Conservation (phyloP, 495 filamentous ascomycete genomes). For the Aspergillus conjunctus region DNA sequence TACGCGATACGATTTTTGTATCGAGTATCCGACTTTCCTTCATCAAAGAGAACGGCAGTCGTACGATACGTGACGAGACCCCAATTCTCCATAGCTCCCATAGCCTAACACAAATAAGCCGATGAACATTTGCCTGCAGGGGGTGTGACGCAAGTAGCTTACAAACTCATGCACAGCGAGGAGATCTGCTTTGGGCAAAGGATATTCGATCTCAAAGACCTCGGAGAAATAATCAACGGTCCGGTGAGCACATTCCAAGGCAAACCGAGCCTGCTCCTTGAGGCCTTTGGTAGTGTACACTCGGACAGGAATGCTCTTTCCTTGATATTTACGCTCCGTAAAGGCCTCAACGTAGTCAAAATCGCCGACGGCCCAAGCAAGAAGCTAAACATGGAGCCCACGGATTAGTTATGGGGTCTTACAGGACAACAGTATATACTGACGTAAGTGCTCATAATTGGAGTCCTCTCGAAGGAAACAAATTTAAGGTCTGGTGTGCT, state of each 20-base stretch:
- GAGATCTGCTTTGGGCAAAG: constrained; percentile 91
- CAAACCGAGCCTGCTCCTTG: constrained; percentile 83
- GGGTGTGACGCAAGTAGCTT: constrained; percentile 32
- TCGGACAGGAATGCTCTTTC: constrained; percentile 84
- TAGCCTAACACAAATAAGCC: constrained; percentile 54
- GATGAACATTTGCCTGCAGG: constrained; percentile 1
- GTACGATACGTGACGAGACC: constrained; percentile 95
- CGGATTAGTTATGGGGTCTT: constrained; percentile 17
- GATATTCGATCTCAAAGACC: constrained; percentile 90
- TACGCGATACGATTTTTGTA: constrained; percentile 93
- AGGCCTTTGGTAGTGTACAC: constrained; percentile 93
- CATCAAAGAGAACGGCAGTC: constrained; percentile 89
- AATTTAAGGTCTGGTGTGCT: constrained; percentile 67
- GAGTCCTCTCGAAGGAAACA: constrained; percentile 82
- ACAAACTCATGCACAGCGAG: constrained; percentile 97
- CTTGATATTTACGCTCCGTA: constrained; percentile 85
- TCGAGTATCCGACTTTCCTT: constrained; percentile 80
- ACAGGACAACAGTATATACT: constrained; percentile 22
- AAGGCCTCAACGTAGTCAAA: constrained; percentile 94
- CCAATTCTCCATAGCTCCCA: constrained; percentile 85
- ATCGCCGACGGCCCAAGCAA: constrained; percentile 95
- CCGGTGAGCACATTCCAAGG: constrained; percentile 80
- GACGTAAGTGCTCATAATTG: constrained; percentile 94
- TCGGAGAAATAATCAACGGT: constrained; percentile 96
- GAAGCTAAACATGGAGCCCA: constrained; percentile 50